Evolutionary conservation across 495 filamentous ascomycete genomes (phyloP), one percentile per base, ranked within the genome.

Genomic region (Penicillium tannophilum): DNA sequence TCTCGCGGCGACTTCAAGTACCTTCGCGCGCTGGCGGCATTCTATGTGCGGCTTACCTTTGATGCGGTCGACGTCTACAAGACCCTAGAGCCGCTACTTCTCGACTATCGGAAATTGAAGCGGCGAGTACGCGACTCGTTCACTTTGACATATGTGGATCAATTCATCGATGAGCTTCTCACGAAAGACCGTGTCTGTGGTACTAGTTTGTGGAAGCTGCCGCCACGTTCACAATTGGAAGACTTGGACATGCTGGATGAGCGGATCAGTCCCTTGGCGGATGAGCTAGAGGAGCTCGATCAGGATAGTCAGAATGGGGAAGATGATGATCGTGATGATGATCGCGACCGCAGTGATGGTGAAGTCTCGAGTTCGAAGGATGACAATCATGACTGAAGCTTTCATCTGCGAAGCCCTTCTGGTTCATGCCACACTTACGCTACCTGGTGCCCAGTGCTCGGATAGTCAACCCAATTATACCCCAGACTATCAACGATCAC

Each of bases 1-100:
- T 80, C 81, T 14, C 87, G 86, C 17, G 87, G 89, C 16, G 86
- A 88, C 33, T 93, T 92, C 73, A 95, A 96, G 68, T 99, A 99
- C 64, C 78, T 98, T 49, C 86, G 91, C 47, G 90, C 89, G 0
- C 73, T 99, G 56, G 93, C 92, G 0, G 89, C 86, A 0, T 97
- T 99, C 68, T 99, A 98, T 69, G 84, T 97, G 1, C 82, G 95
- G n/a, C 74, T 99, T 60, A 96, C 95, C 28, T 90, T 93, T 67
- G 81, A 86, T 51, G 85, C 92, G 43, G 88, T 88, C 63, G 87
- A 93, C 35, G 86, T 98, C 14, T 96, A 91, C 70, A 78, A 73
- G 52, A 84, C 83, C 11, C 75, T 99, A 14, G 94, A 99, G 77
- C 91, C 91, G 41, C 82, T 91, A 41, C 73, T 99, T 33, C 83